Evolutionary conservation across 75 land plant genomes (phyloP).

Genomic region (Sequoia sempervirens): DNA sequence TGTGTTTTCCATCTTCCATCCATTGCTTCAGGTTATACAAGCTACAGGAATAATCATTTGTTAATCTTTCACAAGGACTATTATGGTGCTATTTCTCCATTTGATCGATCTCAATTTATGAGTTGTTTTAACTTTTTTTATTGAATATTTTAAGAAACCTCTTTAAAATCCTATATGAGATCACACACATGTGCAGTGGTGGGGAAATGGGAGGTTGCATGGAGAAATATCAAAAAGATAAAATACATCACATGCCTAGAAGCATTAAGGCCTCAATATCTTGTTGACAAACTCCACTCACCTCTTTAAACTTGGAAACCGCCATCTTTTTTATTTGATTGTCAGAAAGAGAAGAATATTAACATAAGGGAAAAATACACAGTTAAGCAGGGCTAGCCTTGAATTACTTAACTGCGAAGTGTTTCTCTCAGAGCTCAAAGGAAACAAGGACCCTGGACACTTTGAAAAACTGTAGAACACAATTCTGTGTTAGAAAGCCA

Average conservation of each 20-base stretch:
- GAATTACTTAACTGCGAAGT: background rate
- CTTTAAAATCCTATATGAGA: background rate
- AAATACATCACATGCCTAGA: background rate
- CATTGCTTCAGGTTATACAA: background rate
- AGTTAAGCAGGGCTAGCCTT: background rate
- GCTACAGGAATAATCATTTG: background rate
- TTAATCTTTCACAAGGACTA: background rate
- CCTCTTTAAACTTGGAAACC: background rate
- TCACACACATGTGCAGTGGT: background rate
- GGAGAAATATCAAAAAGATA: background rate
- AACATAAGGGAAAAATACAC: background rate
- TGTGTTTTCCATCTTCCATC: background rate
- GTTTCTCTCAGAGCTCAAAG: background rate
- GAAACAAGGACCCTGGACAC: background rate
- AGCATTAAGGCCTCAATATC: background rate
- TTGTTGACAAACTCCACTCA: background rate
- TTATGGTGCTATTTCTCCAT: background rate
- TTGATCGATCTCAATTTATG: background rate
- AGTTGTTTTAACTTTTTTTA: background rate
- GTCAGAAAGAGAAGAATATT: background rate
- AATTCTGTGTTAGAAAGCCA: background rate
- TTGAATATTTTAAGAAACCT: background rate
- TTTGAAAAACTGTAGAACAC: background rate
- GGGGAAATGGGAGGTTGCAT: background rate
- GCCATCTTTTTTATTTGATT: background rate